These are phyloP conservation scores for Cicer cuneatum DNA, from an alignment of 306 rosid species.

Conservation along the genomic window DNA sequence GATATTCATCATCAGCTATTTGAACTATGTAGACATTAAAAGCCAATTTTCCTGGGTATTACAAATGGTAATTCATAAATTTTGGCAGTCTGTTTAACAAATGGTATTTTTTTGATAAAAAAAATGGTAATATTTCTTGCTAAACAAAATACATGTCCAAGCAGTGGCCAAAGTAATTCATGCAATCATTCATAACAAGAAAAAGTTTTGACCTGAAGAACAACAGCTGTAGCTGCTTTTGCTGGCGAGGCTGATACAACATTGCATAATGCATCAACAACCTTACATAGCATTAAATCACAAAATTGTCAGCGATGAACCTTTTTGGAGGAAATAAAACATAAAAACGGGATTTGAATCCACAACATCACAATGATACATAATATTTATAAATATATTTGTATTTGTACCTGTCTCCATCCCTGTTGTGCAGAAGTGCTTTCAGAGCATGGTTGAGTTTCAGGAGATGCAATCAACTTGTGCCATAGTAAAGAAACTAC, in stretches of 20 bases:
- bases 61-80: constrained; percentile 14
- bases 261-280: constrained; percentile 94
- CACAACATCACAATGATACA: background rate
- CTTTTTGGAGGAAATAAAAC: constrained; percentile 28
- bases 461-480: constrained; percentile 92
- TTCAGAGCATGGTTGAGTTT: constrained; percentile 87
- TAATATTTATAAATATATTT: background rate
- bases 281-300: constrained; percentile 61
- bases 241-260: constrained; percentile 91
- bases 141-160: constrained; percentile 36
- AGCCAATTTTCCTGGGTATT: constrained; percentile 14
- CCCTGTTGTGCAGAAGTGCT: constrained; percentile 99
- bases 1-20: constrained; percentile 35
- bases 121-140: constrained; percentile 1
- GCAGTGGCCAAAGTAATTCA: constrained; percentile 31
- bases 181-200: constrained; percentile 35
- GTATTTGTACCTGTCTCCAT: constrained; percentile 84
- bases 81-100: constrained; percentile 17
- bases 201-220: constrained; percentile 82
- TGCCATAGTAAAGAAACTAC: constrained; percentile 96
- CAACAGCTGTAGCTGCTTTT: constrained; percentile 91
- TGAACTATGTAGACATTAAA: constrained; percentile 16
- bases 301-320: constrained; percentile 24
- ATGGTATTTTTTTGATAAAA: background rate
- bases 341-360: background rate